These are phyloP conservation scores for Phytopythium vexans DNA, from an alignment of 352 stramenopile genomes.

Conservation along the genomic window DNA sequence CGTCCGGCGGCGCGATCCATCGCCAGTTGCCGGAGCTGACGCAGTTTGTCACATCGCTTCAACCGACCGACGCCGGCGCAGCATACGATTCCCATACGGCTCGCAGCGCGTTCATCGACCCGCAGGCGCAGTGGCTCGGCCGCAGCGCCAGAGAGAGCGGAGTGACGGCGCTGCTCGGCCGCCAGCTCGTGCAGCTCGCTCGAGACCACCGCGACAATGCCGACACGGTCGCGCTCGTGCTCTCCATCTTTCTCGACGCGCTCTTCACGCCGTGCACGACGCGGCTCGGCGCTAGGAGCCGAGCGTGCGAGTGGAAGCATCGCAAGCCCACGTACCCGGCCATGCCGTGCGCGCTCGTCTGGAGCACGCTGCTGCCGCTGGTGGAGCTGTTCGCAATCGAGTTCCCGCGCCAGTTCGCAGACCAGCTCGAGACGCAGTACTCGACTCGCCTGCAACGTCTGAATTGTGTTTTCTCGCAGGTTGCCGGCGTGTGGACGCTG, in stretches of 20 bases:
- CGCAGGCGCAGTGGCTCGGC: constrained; percentile 50
- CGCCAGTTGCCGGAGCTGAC: constrained; percentile 18
- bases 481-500: constrained; percentile 52
- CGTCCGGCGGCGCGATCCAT: not conserved
- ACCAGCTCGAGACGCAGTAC: constrained; percentile 16
- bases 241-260: constrained; percentile 45
- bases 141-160: constrained; percentile 57
- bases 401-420: constrained; percentile 18
- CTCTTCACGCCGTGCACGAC: constrained; percentile 33
- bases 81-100: constrained; percentile 6
- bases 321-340: constrained; percentile 53
- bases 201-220: not conserved
- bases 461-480: constrained; percentile 61
- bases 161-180: constrained; percentile 41
- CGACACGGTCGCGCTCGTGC: constrained; percentile 12
- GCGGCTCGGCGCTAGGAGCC: constrained; percentile 12
- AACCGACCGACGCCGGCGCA: constrained; percentile 1
- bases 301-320: constrained; percentile 46
- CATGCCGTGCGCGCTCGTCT: constrained; percentile 59
- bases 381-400: constrained; percentile 31
- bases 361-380: constrained; percentile 58
- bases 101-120: constrained; percentile 32
- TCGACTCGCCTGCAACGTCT: constrained; percentile 7
- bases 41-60: constrained; percentile 32
- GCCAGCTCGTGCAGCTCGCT: constrained; percentile 39